phyloP scores from a whole-genome alignment of 371 early-diverging fungal species.

The Rhizopus sp. region DNA sequence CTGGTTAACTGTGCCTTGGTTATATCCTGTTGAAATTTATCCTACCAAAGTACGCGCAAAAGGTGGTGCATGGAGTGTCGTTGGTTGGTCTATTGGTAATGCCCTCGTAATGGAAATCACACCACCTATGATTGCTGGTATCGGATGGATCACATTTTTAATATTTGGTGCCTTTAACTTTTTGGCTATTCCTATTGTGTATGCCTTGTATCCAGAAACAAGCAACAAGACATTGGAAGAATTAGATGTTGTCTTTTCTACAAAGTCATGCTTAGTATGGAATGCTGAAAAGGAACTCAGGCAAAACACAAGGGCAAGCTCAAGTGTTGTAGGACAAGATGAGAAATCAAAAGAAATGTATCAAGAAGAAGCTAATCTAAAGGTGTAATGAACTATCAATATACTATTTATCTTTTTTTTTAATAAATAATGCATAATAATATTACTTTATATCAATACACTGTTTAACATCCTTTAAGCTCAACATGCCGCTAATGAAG shows the following conservation, averaged over 20 bases:
- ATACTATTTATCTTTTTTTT: no score
- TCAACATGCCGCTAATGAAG: no score
- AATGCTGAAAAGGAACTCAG: slow-evolving; percentile 39
- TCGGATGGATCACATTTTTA: slow-evolving; percentile 46
- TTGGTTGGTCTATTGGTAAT: slow-evolving; percentile 48
- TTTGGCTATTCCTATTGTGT: slow-evolving; percentile 39
- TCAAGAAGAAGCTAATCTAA: neutral
- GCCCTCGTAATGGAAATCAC: slow-evolving; percentile 46
- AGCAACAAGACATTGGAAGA: slow-evolving; percentile 44
- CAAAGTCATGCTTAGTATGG: slow-evolving; percentile 44
- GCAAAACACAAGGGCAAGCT: neutral
- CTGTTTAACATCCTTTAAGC: no score
- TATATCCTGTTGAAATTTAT: slow-evolving; percentile 46
- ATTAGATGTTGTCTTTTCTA: slow-evolving; percentile 42
- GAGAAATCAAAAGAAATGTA: neutral
- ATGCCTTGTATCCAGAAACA: slow-evolving; percentile 40
- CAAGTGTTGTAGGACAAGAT: neutral
- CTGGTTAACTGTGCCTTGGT: slow-evolving; percentile 43
- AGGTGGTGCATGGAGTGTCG: slow-evolving; percentile 48
- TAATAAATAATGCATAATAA: no score
- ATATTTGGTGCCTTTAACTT: slow-evolving; percentile 45
- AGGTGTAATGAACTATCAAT: neutral
- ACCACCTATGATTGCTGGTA: slow-evolving; percentile 37
- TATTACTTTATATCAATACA: no score
- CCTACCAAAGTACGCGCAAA: slow-evolving; percentile 41